Evolutionary conservation across 225 moss, liverwort and hornwort genomes (phyloP), one percentile per base, ranked within the genome.

Genomic region (Thuidium tamariscinum): DNA sequence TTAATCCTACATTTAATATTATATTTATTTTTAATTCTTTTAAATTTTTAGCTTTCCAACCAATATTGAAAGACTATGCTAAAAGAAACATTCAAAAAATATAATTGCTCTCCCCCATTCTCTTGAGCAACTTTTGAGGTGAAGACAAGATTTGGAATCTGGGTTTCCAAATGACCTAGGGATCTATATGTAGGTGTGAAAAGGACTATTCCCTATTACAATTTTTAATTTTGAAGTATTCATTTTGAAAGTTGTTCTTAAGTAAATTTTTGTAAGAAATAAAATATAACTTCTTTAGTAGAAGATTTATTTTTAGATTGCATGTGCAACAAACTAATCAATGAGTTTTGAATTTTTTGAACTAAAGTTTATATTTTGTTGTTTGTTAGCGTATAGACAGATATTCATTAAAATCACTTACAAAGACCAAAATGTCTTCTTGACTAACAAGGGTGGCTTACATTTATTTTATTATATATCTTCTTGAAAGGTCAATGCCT

Each of bases 111-210:
- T n/a, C n/a, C n/a, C n/a, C n/a, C n/a, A n/a, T 65, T 65, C 3
- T 3, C 10, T 18, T 11, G 1, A 20, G n/a, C 3, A 0, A 65
- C 17, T n/a, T n/a, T 64, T n/a, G 0, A 0, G 10, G 4, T 3
- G 1, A 6, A 4, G 4, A 0, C 18, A n/a, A 3, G n/a, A n/a
- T 65, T 65, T 65, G 5, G 3, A n/a, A 37, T 21, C 12, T 37
- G 8, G 5, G 7, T 1, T 6, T 36, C 3, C 1, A 0, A 36
- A 37, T 2, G 36, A 37, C 0, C 37, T 67, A 37, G 37, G 13
- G 37, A 67, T 67, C 22, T 22, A 7, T 2, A 21, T 11, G 13
- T 22, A 1, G 36, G 2, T 37, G 3, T 22, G 7, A 5, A 23
- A 37, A 36, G 22, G 8, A 1, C 6, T 19, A n/a, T 3, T 21